Conservation (phyloP, 2,329 filamentous ascomycete genomes). For the Pseudogymnoascus sp. region DNA sequence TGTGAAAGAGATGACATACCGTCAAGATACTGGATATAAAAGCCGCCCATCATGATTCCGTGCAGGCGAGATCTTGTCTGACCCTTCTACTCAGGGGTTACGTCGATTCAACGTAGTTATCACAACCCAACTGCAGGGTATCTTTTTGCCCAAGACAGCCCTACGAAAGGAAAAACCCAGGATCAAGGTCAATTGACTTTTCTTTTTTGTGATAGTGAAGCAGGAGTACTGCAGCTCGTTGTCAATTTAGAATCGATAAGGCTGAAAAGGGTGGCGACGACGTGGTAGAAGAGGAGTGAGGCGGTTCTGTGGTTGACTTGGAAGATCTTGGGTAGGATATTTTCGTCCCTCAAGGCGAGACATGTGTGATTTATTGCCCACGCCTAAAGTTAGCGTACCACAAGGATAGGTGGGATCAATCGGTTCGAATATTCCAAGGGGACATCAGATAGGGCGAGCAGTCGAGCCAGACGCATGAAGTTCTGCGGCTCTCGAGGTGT, state of each 20-base stretch:
- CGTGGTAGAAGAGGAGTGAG: slow-evolving; percentile 28
- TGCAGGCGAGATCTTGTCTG: slow-evolving; percentile 8
- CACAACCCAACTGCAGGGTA: slow-evolving; percentile 17
- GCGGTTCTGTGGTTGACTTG: slow-evolving; percentile 29
- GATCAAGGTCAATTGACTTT: slow-evolving; percentile 11
- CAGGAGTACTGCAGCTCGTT: slow-evolving; percentile 8
- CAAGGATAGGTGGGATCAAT: slow-evolving; percentile 27
- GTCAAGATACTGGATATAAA: slow-evolving; percentile 51
- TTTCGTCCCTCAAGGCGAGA: slow-evolving; percentile 46
- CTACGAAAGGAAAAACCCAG: slow-evolving; percentile 31
- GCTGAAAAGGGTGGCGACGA: slow-evolving; percentile 26
- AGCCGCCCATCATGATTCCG: slow-evolving; percentile 39
- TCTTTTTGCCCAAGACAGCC: slow-evolving; percentile 20
- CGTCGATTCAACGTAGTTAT: slow-evolving; percentile 1
- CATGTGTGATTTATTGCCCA: slow-evolving; percentile 57
- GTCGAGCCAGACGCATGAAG: slow-evolving; percentile 28
- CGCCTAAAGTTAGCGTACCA: slow-evolving; percentile 27
- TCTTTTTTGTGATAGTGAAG: slow-evolving; percentile 2
- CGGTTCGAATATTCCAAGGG: slow-evolving; percentile 23
- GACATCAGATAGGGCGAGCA: slow-evolving; percentile 34
- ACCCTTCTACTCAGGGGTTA: slow-evolving; percentile 6
- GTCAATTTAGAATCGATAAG: slow-evolving; percentile 22
- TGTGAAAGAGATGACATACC: slow-evolving; percentile 47
- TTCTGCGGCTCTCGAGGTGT: slow-evolving; percentile 58
- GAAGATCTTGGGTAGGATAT: slow-evolving; percentile 26